Base-by-base conservation (phyloP, 2,329 filamentous ascomycete genomes). In the Proliferodiscus dingleyae region DNA sequence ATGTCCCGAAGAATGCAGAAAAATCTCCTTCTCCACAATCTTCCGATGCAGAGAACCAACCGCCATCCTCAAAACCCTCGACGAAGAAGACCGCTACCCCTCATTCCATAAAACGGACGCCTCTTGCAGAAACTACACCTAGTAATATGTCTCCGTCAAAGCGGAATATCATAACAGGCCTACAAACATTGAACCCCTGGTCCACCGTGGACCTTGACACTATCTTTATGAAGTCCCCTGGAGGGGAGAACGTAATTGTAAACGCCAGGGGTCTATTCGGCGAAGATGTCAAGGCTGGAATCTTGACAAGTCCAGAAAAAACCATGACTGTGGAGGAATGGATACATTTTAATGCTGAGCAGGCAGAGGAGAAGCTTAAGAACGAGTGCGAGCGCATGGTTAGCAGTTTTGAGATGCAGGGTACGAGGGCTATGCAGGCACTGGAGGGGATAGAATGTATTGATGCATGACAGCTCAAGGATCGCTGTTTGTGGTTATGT, bases 291-390 rank as follows among this genome's bases (percentile, higher is more conserved):
- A 69, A 66, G 51, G 80, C 78, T 10, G 73, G 73, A 0, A 77
- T 77, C 11, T 68, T 98, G 43, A 84, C 78, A 2, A 85, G 77
- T 43, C 78, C 82, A 0, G 93, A 97, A 70, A 89, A 85, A 71
- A 73, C 77, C 29, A 95, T 98, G 90, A 91, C 83, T 4, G 88
- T 97, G 0, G 89, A 95, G 64, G 83, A 96, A 65, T 98, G 91
- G 89, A 85, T 98, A 30, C 73, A 82, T 47, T 78, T 83, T 66
- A 90, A 93, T 55, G 93, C 93, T 0, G 76, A 77, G 50, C 74
- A 83, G 61, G 89, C 87, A 0, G 90, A 97, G 70, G 80, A 83
- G 66, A 83, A 81, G 64, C 71, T 98, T 45, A 84, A 83, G 61
- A 70, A 75, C 28, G 86, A 94, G 63, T 95, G 89, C 61, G 91